These are phyloP conservation scores for Gracilariopsis chorda DNA, from an alignment of 23 red algal species.

Conservation along the genomic window DNA sequence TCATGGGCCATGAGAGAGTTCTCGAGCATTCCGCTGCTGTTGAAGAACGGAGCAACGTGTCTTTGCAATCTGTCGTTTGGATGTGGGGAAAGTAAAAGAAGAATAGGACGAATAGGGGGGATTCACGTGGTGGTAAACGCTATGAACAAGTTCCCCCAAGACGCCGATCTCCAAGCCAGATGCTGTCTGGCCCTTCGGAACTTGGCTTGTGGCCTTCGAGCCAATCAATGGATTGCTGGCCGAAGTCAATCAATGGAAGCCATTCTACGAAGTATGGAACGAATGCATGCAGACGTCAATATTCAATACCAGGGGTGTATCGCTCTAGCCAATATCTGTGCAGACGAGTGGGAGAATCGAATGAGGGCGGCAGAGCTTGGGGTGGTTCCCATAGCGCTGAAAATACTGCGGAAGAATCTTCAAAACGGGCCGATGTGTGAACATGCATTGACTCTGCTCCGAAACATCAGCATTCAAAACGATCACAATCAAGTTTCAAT, in stretches of 20 bases:
- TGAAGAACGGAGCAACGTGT: background rate
- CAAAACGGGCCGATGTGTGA: conserved; percentile 21
- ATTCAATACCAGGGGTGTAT: conserved; percentile 54
- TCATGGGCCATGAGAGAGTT: conserved; percentile 10
- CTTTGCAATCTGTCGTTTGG: conserved; percentile 1
- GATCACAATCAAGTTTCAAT: conserved; percentile 25
- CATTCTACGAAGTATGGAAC: conserved; percentile 28
- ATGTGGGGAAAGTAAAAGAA: background rate
- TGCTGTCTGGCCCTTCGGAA: conserved; percentile 15
- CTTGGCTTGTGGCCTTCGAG: background rate
- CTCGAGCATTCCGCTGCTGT: background rate
- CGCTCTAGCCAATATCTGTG: conserved; percentile 56
- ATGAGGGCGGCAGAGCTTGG: conserved; percentile 3
- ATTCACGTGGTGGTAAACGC: conserved; percentile 3
- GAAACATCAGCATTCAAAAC: conserved; percentile 22
- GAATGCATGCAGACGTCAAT: conserved; percentile 7
- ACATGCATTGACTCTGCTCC: conserved; percentile 39
- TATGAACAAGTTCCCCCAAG: background rate
- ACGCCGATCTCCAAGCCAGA: conserved; percentile 7
- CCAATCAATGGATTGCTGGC: conserved; percentile 74
- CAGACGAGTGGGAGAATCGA: conserved; percentile 46
- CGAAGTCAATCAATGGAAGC: conserved; percentile 45
- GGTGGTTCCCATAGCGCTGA: background rate
- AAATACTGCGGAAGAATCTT: background rate
- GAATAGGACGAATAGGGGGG: conserved; percentile 2